phyloP scores from a whole-genome alignment of 108 stramenopile species.

The Pelagomonas calceolata region DNA sequence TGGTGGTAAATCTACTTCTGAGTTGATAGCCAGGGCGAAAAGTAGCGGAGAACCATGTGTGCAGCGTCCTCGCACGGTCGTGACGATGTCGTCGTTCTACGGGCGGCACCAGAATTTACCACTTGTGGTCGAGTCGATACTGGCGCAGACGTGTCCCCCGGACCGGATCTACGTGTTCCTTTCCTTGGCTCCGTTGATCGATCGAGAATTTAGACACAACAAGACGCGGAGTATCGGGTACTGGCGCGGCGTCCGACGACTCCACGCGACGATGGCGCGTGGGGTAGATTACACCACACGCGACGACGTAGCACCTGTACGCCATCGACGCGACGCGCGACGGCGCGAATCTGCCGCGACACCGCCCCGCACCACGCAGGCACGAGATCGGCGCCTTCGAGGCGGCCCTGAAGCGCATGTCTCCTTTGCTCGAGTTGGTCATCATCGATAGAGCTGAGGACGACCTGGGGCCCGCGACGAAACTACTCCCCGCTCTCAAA shows the following conservation, averaged over 20 bases:
- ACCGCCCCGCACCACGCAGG: no score
- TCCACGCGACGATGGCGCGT: no score
- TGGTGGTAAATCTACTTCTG: no score
- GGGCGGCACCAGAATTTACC: background rate
- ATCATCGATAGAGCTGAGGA: background rate
- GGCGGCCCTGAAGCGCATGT: no score
- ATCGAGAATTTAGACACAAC: background rate
- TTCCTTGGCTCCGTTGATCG: background rate
- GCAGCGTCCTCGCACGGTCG: background rate
- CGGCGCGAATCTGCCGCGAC: no score
- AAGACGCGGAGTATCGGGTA: background rate
- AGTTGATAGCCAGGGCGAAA: no score
- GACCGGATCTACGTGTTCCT: background rate
- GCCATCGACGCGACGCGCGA: no score
- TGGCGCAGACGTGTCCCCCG: background rate
- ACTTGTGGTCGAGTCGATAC: background rate
- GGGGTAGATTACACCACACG: no score
- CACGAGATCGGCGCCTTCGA: no score
- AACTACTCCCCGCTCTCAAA: constrained; percentile 4
- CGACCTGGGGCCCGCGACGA: constrained; percentile 18
- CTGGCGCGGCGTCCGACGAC: no score
- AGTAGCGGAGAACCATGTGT: no score
- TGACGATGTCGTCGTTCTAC: background rate
- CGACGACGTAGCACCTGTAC: no score
- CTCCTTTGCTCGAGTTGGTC: background rate